Conservation (phyloP, 345 rosid genomes). For the Melaleuca alternifolia region DNA sequence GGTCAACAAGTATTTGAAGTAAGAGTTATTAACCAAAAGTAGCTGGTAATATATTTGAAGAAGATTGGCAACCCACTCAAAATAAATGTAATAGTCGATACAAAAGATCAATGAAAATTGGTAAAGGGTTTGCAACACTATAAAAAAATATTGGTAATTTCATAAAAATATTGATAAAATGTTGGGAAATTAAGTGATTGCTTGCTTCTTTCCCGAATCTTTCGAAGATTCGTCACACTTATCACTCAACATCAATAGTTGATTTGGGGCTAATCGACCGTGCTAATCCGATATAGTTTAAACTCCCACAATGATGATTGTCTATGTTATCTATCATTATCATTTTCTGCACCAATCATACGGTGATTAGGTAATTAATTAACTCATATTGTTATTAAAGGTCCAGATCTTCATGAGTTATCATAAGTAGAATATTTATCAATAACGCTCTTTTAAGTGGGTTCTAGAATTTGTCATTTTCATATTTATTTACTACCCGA, state of each 20-base stretch:
- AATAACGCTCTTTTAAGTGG: accelerated
- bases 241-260: not conserved
- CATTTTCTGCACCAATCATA: not conserved
- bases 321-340: no score
- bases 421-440: not conserved
- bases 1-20: accelerated
- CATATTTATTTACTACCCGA: accelerated
- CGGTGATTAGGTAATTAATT: not conserved
- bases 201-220: not conserved
- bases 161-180: not conserved
- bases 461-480: accelerated
- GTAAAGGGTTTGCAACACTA: not conserved
- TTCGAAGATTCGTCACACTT: not conserved
- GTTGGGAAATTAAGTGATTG: not conserved
- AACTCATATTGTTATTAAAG: not conserved
- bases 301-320: not conserved
- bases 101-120: not conserved
- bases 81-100: not conserved
- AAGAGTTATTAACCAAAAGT: not conserved
- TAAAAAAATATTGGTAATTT: not conserved
- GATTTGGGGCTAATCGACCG: not conserved
- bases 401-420: not conserved
- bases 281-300: not conserved
- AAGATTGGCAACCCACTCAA: not conserved
- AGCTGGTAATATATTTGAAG: not conserved